These are phyloP conservation scores for Otatea glauca DNA, from an alignment of 176 grass and related monocot genomes.

Conservation along the genomic window DNA sequence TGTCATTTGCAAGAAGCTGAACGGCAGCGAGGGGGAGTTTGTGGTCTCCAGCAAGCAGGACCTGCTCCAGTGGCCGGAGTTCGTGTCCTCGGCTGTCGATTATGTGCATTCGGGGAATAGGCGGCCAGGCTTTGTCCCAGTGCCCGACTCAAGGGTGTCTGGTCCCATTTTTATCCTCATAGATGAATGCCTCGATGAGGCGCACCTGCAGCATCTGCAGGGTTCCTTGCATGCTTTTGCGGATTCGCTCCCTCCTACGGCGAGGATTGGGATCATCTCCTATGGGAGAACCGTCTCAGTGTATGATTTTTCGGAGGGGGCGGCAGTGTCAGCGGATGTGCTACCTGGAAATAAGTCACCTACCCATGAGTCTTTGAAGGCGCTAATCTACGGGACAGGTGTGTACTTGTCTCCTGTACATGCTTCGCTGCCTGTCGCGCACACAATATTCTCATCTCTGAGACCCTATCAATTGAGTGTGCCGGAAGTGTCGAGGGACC, in stretches of 20 bases:
- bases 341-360: conserved; percentile 84
- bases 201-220: conserved; percentile 90
- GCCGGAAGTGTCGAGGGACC: conserved; percentile 82
- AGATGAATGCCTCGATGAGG: conserved; percentile 92
- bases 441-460: conserved; percentile 93
- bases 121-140: conserved; percentile 69
- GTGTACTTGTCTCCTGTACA: conserved; percentile 88
- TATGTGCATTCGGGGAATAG: conserved; percentile 80
- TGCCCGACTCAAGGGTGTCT: conserved; percentile 71
- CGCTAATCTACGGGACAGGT: conserved; percentile 83
- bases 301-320: conserved; percentile 95
- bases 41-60: conserved; percentile 79
- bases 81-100: conserved; percentile 64
- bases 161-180: conserved; percentile 89
- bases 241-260: conserved; percentile 73
- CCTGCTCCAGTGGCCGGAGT: conserved; percentile 76
- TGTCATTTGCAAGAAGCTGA: conserved; percentile 81
- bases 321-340: conserved; percentile 74
- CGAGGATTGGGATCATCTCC: conserved; percentile 84
- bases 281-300: conserved; percentile 92
- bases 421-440: conserved; percentile 83
- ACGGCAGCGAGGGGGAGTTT: conserved; percentile 83
- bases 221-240: conserved; percentile 98
- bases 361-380: conserved; percentile 78
- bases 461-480: conserved; percentile 75